Conservation (phyloP, 805 yeast genomes). For the Komagataella phaffii region DNA sequence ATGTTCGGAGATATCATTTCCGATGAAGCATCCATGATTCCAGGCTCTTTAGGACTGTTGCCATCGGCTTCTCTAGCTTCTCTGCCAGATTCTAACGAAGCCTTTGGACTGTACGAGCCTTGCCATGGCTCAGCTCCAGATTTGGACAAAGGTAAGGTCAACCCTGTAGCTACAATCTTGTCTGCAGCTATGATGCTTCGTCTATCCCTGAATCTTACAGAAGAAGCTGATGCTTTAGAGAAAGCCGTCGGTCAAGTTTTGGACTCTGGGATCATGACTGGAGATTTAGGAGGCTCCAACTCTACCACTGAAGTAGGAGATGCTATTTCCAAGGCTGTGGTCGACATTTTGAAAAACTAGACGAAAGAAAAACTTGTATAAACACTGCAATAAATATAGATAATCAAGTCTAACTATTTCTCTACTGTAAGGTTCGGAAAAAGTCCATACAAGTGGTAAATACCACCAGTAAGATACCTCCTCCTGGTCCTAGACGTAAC, state of each 20-base stretch:
- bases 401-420: not conserved
- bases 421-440: constrained; percentile 49
- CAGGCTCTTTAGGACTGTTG: constrained; percentile 90
- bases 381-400: not conserved
- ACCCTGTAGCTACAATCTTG: constrained; percentile 90
- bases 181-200: constrained; percentile 97
- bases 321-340: constrained; percentile 70
- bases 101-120: constrained; percentile 95
- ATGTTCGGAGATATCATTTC: constrained; percentile 98
- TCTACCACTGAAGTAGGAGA: constrained; percentile 89
- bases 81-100: constrained; percentile 88
- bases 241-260: constrained; percentile 74
- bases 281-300: constrained; percentile 77
- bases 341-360: constrained; percentile 13
- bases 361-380: not conserved
- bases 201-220: constrained; percentile 67
- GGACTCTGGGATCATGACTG: constrained; percentile 80
- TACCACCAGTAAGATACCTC: constrained; percentile 96
- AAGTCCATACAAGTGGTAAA: constrained; percentile 91
- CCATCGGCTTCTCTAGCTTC: constrained; percentile 96
- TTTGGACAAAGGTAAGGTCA: constrained; percentile 73
- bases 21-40: constrained; percentile 96
- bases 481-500: constrained; percentile 96
- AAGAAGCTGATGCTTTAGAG: constrained; percentile 84
- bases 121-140: constrained; percentile 99